Evolutionary conservation across 331 rosid genomes (phyloP).

Genomic region (Acacia concinna): DNA sequence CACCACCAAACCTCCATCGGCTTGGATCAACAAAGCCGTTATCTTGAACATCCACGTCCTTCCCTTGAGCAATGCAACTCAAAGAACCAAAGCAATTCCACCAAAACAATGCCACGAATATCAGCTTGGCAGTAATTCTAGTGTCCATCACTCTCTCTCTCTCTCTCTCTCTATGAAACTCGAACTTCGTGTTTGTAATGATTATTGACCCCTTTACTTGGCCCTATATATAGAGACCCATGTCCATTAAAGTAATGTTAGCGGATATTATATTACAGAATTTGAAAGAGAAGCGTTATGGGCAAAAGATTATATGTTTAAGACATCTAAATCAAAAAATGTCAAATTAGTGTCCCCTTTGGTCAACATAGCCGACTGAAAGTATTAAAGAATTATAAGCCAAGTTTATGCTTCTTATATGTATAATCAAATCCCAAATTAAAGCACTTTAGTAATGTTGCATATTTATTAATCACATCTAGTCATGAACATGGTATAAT

Average conservation of each 20-base stretch:
- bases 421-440: constrained; percentile 20
- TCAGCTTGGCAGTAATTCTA: constrained; percentile 2
- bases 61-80: constrained; percentile 34
- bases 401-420: neutral
- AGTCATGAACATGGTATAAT: neutral
- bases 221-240: constrained; percentile 31
- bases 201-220: neutral
- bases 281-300: neutral
- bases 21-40: constrained; percentile 33
- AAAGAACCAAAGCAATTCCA: constrained; percentile 14
- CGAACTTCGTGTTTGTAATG: constrained; percentile 2
- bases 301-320: neutral
- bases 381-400: constrained; percentile 19
- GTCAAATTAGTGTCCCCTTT: constrained; percentile 25
- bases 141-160: constrained; percentile 27
- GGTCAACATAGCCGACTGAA: constrained; percentile 45
- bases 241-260: constrained; percentile 1
- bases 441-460: constrained; percentile 26
- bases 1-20: constrained; percentile 28
- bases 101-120: constrained; percentile 29
- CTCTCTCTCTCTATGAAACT: constrained; percentile 10
- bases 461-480: constrained; percentile 5
- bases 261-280: neutral
- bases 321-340: constrained; percentile 13
- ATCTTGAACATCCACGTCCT: constrained; percentile 19